A percentile compares a stretch with the other conserved stretches of the same genome.
Evolutionary conservation across 148 eudicot genomes (phyloP).

Genomic region (Camellia lanceoleosa): DNA sequence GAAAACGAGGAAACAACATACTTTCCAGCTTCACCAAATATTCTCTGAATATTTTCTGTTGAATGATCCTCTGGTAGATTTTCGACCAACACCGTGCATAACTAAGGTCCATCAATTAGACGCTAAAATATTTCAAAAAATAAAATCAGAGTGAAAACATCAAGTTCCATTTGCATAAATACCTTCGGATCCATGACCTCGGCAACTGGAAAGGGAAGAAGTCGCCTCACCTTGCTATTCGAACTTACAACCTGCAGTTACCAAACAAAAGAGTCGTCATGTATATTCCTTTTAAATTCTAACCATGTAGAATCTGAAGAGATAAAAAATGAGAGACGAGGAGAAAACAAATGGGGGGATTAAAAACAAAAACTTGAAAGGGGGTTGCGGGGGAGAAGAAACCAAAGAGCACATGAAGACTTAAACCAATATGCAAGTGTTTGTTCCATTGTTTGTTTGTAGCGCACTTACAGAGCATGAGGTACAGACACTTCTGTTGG

Average conservation of each 20-base stretch:
- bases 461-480: background rate
- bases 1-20: slow-evolving; percentile 24
- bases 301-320: background rate
- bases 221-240: slow-evolving; percentile 71
- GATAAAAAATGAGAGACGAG: background rate
- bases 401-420: background rate
- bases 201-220: slow-evolving; percentile 55
- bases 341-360: background rate
- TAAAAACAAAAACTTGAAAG: background rate
- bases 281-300: background rate
- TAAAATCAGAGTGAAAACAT: background rate
- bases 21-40: slow-evolving; percentile 74
- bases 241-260: slow-evolving; percentile 64
- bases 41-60: slow-evolving; percentile 54
- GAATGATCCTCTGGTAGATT: slow-evolving; percentile 89
- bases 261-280: slow-evolving; percentile 9
- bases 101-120: slow-evolving; percentile 48
- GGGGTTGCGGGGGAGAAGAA: no score
- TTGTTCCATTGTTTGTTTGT: background rate
- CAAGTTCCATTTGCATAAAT: slow-evolving; percentile 19
- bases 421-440: background rate
- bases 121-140: slow-evolving; percentile 18
- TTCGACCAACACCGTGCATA: slow-evolving; percentile 75
- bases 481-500: no score
- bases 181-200: slow-evolving; percentile 64